Percentiles rank a stretch among this genome's conserved stretches.
phyloP scores from a whole-genome alignment of 805 yeast species.

The Diddensiella caesifluorescens region DNA sequence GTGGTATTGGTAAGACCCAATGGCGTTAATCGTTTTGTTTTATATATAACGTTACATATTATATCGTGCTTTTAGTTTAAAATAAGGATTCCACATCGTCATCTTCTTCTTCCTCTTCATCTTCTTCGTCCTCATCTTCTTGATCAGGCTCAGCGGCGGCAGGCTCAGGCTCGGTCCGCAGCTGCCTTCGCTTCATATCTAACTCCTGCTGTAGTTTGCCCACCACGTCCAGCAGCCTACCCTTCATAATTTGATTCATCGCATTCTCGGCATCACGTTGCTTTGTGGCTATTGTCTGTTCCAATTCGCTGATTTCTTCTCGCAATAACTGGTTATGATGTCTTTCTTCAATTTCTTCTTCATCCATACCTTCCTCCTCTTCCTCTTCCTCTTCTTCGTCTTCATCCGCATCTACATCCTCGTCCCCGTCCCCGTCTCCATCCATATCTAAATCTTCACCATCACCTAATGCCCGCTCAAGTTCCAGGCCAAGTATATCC shows the following conservation, averaged over 20 bases:
- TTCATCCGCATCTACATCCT: constrained; percentile 51
- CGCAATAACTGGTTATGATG: constrained; percentile 68
- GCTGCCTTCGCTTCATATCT: constrained; percentile 69
- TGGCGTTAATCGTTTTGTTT: constrained; percentile 51
- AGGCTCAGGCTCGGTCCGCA: constrained; percentile 32
- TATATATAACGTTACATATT: background rate
- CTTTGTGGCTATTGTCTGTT: constrained; percentile 69
- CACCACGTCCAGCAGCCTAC: constrained; percentile 78
- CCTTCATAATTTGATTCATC: constrained; percentile 76
- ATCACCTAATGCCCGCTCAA: constrained; percentile 31
- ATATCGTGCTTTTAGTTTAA: constrained; percentile 11
- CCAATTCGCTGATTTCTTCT: constrained; percentile 83
- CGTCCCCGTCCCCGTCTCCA: constrained; percentile 48
- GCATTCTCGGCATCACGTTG: constrained; percentile 65
- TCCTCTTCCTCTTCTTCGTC: constrained; percentile 48
- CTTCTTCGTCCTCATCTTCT: constrained; percentile 32
- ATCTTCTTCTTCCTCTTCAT: constrained; percentile 35
- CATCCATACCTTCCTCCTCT: constrained; percentile 46
- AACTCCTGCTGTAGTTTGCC: constrained; percentile 73
- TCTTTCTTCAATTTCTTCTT: constrained; percentile 46
- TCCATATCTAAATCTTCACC: constrained; percentile 40
- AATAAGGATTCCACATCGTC: constrained; percentile 27
- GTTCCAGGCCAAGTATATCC: constrained; percentile 20
- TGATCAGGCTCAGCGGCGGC: constrained; percentile 16
- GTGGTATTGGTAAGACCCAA: constrained; percentile 91